Percentiles rank a stretch among this genome's conserved stretches.
Conservation (phyloP, 2,329 filamentous ascomycete species). For the Fusarium nelsonii region DNA sequence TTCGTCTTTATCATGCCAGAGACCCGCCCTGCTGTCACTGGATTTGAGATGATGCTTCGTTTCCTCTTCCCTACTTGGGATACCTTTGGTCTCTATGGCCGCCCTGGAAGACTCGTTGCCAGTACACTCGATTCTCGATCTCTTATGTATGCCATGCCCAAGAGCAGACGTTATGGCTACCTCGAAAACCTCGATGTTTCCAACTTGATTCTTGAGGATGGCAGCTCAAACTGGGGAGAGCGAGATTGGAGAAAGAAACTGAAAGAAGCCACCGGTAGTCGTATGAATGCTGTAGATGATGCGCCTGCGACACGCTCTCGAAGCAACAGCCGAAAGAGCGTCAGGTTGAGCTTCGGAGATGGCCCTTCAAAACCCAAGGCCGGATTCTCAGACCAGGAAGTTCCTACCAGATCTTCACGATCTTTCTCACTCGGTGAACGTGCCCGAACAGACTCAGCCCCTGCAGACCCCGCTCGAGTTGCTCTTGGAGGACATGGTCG, state of each 20-base stretch:
- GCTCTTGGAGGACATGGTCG: constrained; percentile 57
- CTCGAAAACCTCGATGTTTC: constrained; percentile 89
- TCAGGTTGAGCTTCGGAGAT: constrained; percentile 64
- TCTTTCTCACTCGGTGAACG: constrained; percentile 62
- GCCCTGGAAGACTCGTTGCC: constrained; percentile 86
- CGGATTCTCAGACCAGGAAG: constrained; percentile 69
- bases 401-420: constrained; percentile 64
- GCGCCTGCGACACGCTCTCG: constrained; percentile 59
- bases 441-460: constrained; percentile 64
- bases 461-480: constrained; percentile 58
- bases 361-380: constrained; percentile 57
- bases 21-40: constrained; percentile 87
- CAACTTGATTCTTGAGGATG: constrained; percentile 80
- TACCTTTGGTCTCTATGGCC: constrained; percentile 90
- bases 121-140: constrained; percentile 89
- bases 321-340: constrained; percentile 70
- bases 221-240: constrained; percentile 83
- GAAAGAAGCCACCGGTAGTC: constrained; percentile 86
- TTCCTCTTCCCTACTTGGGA: constrained; percentile 96
- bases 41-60: constrained; percentile 94
- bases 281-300: constrained; percentile 76
- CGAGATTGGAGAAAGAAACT: constrained; percentile 89
- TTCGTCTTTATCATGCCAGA: constrained; percentile 99
- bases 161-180: constrained; percentile 88
- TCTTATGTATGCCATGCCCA: constrained; percentile 98